A percentile compares a stretch with the other conserved stretches of the same genome.
phyloP scores from a whole-genome alignment of 2,329 filamentous ascomycete genomes.

The Teratosphaeria pseudoeucalypti region DNA sequence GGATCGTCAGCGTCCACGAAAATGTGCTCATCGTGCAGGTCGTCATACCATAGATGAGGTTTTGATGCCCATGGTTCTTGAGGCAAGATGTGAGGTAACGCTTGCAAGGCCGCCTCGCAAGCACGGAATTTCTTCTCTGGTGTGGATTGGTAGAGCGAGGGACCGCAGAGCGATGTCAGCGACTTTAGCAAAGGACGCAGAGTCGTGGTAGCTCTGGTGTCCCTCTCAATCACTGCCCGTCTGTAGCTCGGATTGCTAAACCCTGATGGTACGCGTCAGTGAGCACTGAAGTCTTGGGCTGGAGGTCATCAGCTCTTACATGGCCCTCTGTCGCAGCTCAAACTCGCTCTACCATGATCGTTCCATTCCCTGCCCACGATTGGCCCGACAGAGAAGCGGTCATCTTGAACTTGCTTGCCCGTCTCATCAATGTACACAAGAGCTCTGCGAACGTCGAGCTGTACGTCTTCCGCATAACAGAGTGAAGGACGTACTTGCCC shows the following conservation, averaged over 20 bases:
- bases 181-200: conserved; percentile 24
- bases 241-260: conserved; percentile 22
- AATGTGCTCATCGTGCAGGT: conserved; percentile 31
- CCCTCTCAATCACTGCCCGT: conserved; percentile 24
- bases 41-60: conserved; percentile 26
- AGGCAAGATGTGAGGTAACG: conserved; percentile 6
- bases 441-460: conserved; percentile 5
- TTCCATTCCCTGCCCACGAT: conserved; percentile 24
- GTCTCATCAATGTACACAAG: conserved; percentile 3
- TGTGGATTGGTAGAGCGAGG: conserved; percentile 28
- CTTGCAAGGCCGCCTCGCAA: conserved; percentile 16
- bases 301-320: conserved; percentile 21
- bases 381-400: conserved; percentile 29
- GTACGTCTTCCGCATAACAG: conserved; percentile 26
- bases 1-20: conserved; percentile 25
- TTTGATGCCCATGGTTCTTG: conserved; percentile 1
- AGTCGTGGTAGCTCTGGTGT: conserved; percentile 23
- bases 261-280: conserved; percentile 17
- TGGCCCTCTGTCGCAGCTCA: conserved; percentile 28
- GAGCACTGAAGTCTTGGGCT: conserved; percentile 4
- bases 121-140: conserved; percentile 25
- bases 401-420: conserved; percentile 11
- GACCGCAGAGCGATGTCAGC: conserved; percentile 26
- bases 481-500: conserved; percentile 21
- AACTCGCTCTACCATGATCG: conserved; percentile 22